Conservation (phyloP, 2,329 filamentous ascomycete genomes). For the Arthrobotrys sinensis region DNA sequence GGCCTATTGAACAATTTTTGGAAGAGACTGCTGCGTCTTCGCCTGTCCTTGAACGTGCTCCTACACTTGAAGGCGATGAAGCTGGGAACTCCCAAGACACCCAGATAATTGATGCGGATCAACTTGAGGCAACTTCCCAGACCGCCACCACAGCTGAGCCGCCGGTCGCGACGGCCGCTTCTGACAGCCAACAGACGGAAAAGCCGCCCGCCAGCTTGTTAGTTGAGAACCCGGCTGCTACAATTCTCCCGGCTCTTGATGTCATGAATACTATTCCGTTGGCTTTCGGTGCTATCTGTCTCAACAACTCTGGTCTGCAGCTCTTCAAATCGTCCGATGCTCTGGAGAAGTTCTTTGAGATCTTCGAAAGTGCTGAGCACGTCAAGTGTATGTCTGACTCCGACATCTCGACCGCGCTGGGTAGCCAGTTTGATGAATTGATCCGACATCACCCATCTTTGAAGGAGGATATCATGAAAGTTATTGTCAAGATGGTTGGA, state of each 20-base stretch:
- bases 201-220: conserved; percentile 38
- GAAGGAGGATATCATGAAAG: conserved; percentile 83
- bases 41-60: conserved; percentile 45
- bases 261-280: conserved; percentile 88
- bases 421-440: conserved; percentile 91
- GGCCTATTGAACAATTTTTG: conserved; percentile 48
- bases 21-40: conserved; percentile 39
- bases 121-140: conserved; percentile 42
- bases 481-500: conserved; percentile 90
- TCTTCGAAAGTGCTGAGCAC: conserved; percentile 94
- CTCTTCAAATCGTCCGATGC: conserved; percentile 87
- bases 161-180: not conserved
- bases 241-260: conserved; percentile 88
- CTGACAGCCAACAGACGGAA: conserved; percentile 39
- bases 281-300: conserved; percentile 91
- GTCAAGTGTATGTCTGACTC: conserved; percentile 85
- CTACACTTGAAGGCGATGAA: conserved; percentile 37
- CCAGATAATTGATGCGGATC: conserved; percentile 58
- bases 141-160: conserved; percentile 15
- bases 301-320: conserved; percentile 89
- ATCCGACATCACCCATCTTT: conserved; percentile 91
- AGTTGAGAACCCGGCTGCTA: conserved; percentile 71
- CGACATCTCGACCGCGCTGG: conserved; percentile 80
- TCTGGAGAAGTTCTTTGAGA: conserved; percentile 89
- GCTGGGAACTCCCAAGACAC: conserved; percentile 52